Evolutionary conservation across 345 rosid genomes (phyloP), one percentile per base, ranked within the genome.

Genomic region (Mallotus nudiflorus): DNA sequence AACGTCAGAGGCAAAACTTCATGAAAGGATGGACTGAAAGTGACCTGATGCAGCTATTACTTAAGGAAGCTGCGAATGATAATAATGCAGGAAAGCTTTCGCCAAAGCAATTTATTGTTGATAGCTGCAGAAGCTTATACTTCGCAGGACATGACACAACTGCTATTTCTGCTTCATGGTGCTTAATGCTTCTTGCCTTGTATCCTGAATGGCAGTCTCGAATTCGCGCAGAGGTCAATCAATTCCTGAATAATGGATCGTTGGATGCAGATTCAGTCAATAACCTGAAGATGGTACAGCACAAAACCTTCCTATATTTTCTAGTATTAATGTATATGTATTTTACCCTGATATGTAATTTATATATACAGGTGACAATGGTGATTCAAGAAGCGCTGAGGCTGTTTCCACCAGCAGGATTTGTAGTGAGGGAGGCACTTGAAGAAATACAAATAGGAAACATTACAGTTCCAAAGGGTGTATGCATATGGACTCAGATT

Each of bases 91-190:
- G 77, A 52, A 62, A 73, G 71, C 84, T 70, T 40, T 78, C 91
- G 11, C 80, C 86, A 8, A 87, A 75, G 80, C 65, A 73, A 20
- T 90, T 88, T 65, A 85, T 92, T 1, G 89, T 92, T 31, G 97
- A 92, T 62, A 92, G 88, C 62, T 89, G 97, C 82, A 92, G 89
- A 75, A 88, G 82, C 77, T 85, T 92, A 50, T 92, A 89, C 81
- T 90, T 92, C 3, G 91, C 96, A 0, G 96, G 96, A 19, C 87
- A 88, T 57, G 97, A 87, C 66, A 75, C 96, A 2, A 89, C 87
- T 18, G 96, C 93, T 0, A 69, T 88, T 50, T 87, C 91, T 16
- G 92, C 91, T 65, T 83, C 97, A 42, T 92, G 97, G 97, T 84
- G 88, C 74, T 70, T 92, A 70, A 88, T 92, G 96, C 88, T 92